These are phyloP conservation scores for Claviceps pazoutovae DNA, from an alignment of 2,329 filamentous ascomycete species.

Conservation along the genomic window DNA sequence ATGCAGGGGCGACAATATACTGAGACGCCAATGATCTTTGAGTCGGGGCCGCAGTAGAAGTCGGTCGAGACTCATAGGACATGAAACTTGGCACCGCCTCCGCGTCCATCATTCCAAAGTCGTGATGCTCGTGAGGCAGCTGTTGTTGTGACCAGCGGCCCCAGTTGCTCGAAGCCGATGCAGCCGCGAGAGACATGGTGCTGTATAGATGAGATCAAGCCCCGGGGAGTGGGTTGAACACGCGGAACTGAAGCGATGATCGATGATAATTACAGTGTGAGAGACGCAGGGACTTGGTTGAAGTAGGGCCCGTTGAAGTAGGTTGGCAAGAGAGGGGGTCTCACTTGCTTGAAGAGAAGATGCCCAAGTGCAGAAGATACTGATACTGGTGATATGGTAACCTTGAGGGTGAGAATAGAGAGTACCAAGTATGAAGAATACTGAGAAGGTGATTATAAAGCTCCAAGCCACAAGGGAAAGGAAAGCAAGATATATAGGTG, in stretches of 20 bases:
- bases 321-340: too few species aligned
- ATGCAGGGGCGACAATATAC: constrained; percentile 32
- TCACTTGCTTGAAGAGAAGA: too few species aligned
- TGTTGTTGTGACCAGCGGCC: constrained; percentile 39
- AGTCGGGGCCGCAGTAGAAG: constrained; percentile 20
- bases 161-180: constrained; percentile 35
- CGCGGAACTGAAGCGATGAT: background rate
- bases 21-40: constrained; percentile 32
- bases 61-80: constrained; percentile 32
- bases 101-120: constrained; percentile 34
- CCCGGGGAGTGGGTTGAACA: background rate
- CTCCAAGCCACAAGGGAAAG: background rate
- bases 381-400: too few species aligned
- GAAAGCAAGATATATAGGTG: constrained; percentile 4
- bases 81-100: constrained; percentile 24
- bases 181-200: constrained; percentile 33
- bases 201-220: background rate
- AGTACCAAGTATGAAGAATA: background rate
- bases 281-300: too few species aligned
- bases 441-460: background rate
- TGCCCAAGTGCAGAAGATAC: too few species aligned
- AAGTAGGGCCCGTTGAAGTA: too few species aligned
- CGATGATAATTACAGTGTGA: background rate
- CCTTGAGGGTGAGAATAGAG: too few species aligned
- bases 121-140: constrained; percentile 27